Evolutionary conservation across 306 rosid genomes (phyloP).

Genomic region (Notholithocarpus densiflorus): DNA sequence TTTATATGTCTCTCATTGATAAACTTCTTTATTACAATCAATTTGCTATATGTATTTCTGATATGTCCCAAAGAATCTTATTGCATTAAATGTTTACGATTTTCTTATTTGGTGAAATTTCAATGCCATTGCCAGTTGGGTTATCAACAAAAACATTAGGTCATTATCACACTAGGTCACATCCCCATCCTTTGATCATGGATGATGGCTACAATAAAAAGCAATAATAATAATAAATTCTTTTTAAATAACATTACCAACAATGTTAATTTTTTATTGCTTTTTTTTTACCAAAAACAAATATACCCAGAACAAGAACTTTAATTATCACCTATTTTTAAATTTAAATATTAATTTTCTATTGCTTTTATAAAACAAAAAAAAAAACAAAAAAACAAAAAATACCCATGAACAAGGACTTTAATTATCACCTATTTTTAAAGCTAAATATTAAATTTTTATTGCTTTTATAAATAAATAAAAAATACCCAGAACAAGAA

Average conservation of each 20-base stretch:
- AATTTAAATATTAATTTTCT: background rate
- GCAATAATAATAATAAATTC: constrained; percentile 1
- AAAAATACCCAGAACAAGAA: no score
- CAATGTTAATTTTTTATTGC: background rate
- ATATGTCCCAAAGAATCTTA: constrained; percentile 25
- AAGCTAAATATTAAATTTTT: no score
- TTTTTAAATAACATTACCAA: background rate
- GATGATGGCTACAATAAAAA: background rate
- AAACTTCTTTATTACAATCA: constrained; percentile 20
- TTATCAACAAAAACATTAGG: constrained; percentile 35
- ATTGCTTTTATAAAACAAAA: background rate
- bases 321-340: no score
- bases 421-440: background rate
- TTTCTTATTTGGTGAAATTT: constrained; percentile 31
- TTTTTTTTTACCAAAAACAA: no score
- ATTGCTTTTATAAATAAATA: no score
- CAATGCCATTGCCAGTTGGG: constrained; percentile 30
- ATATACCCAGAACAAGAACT: no score
- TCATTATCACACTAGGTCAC: constrained; percentile 52
- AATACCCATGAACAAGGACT: no score
- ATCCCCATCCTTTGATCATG: constrained; percentile 34
- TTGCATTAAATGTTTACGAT: constrained; percentile 20
- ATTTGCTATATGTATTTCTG: constrained; percentile 41
- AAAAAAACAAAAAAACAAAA: no score
- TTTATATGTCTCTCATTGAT: constrained; percentile 21